These are phyloP conservation scores for Phytophthora agathidicida DNA, from an alignment of 352 stramenopile genomes.

Conservation along the genomic window DNA sequence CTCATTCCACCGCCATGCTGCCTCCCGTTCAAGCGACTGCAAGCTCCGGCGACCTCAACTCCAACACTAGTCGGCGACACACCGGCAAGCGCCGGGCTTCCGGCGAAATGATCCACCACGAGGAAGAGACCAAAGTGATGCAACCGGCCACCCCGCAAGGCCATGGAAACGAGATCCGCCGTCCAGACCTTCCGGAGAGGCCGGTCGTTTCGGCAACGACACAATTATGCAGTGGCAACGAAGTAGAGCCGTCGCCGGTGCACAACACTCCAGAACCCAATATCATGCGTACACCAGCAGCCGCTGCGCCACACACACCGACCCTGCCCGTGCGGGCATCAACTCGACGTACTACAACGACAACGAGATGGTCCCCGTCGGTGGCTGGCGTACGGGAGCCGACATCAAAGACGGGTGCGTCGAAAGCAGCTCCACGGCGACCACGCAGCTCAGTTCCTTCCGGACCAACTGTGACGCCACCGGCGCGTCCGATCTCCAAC, in stretches of 20 bases:
- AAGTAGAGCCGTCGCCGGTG: neutral
- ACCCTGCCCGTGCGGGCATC: slow-evolving; percentile 12
- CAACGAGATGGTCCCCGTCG: slow-evolving; percentile 35
- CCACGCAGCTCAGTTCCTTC: neutral
- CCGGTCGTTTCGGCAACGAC: slow-evolving; percentile 17
- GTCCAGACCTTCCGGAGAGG: slow-evolving; percentile 21
- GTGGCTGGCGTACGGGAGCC: slow-evolving; percentile 7
- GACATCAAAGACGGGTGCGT: neutral
- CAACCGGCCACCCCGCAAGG: neutral
- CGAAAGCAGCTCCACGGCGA: slow-evolving; percentile 7
- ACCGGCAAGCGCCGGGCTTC: slow-evolving; percentile 30
- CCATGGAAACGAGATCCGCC: slow-evolving; percentile 19
- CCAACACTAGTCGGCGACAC: slow-evolving; percentile 5
- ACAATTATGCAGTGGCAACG: neutral
- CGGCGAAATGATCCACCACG: slow-evolving; percentile 24
- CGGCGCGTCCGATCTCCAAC: slow-evolving; percentile 44
- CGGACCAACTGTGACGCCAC: neutral
- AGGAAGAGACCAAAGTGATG: slow-evolving; percentile 15
- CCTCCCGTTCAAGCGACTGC: slow-evolving; percentile 4
- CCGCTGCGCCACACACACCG: neutral
- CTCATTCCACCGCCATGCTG: neutral
- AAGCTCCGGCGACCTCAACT: slow-evolving; percentile 3
- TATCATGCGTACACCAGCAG: neutral
- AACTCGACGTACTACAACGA: slow-evolving; percentile 35
- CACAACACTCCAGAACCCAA: neutral